These are phyloP conservation scores for Escallonia rubra DNA, from an alignment of 129 eudicot genomes.

Conservation along the genomic window DNA sequence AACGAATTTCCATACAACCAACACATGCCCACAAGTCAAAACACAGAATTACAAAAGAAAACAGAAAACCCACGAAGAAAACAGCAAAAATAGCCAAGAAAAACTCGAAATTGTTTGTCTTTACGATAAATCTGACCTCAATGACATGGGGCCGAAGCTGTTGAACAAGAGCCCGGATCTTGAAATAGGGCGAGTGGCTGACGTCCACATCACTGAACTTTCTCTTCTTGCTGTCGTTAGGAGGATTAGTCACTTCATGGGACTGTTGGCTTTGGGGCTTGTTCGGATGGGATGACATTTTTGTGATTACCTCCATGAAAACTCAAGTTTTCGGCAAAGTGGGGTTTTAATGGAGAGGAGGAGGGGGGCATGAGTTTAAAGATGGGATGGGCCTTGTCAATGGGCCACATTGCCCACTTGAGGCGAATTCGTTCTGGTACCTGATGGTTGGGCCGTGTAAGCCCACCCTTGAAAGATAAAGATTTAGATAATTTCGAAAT, in stretches of 20 bases:
- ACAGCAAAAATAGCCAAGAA: not conserved
- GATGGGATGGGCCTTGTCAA: too few relatives aligned
- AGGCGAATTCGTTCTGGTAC: too few relatives aligned
- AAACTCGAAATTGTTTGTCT: not conserved
- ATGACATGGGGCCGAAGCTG: slow-evolving; percentile 6
- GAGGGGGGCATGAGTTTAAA: not conserved
- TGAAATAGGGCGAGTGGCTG: slow-evolving; percentile 1
- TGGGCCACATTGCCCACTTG: too few relatives aligned
- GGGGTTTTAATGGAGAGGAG: not conserved
- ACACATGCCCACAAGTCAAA: not conserved
- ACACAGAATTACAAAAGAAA: not conserved
- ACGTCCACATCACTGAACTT: not conserved
- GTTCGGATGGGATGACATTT: too few relatives aligned
- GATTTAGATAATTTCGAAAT: too few relatives aligned
- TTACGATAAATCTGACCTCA: not conserved
- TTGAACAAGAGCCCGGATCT: not conserved
- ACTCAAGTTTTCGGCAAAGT: too few relatives aligned
- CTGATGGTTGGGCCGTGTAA: too few relatives aligned
- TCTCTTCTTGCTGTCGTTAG: not conserved
- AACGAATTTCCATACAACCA: not conserved
- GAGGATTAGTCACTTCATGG: slow-evolving; percentile 8
- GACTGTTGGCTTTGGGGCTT: too few relatives aligned
- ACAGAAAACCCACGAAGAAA: not conserved
- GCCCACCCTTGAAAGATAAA: too few relatives aligned
- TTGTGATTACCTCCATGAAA: too few relatives aligned